Base-by-base conservation (phyloP, 2,329 filamentous ascomycete species). In the Lecanicillium sp. region DNA sequence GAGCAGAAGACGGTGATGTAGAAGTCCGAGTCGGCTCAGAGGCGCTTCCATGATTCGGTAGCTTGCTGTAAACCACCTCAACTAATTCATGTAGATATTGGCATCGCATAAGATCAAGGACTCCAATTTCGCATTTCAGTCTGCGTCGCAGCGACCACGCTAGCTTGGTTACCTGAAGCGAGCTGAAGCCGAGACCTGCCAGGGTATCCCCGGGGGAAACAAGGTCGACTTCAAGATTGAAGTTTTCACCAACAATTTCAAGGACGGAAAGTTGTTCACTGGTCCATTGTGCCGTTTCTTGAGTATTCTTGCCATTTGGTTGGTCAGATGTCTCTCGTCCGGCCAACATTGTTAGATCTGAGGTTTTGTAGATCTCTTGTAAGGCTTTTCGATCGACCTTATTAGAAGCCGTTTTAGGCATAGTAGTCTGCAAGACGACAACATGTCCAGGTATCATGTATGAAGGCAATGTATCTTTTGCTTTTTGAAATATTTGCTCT, bases 381-480 rank as follows among this genome's bases (percentile, higher is more conserved):
- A 54, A 40, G 7, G 53, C 52, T 18, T 54, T 55, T 18, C 58
- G 53, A 39, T 62, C 57, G 3, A 56, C 55, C 44, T 62, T 62
- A 35, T 56, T 56, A 9, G 56, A 60, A 3, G 52, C 50, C 0
- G 57, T 62, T 12, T 51, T 48, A 5, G 59, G 59, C 35, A 62
- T 59, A 7, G 40, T 43, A 8, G 45, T 44, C 19, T 43, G 49
- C 15, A 54, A 32, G 1, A 60, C 49, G 4, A 57, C 51, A 1
- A 60, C 42, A 17, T 54, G 56, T 2, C 53, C 54, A 0, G 58
- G 58, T 5, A 60, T 52, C 58, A 62, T 62, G 40, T 62, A 51
- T 5, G 42, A 29, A 0, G 43, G 43, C 19, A 45, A 35, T 12
- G 47, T 11, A 16, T 47, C 42, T 15, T 15, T 36, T 12, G 44